Conservation (phyloP, 2,329 filamentous ascomycete genomes). For the Cladosporium sp. region DNA sequence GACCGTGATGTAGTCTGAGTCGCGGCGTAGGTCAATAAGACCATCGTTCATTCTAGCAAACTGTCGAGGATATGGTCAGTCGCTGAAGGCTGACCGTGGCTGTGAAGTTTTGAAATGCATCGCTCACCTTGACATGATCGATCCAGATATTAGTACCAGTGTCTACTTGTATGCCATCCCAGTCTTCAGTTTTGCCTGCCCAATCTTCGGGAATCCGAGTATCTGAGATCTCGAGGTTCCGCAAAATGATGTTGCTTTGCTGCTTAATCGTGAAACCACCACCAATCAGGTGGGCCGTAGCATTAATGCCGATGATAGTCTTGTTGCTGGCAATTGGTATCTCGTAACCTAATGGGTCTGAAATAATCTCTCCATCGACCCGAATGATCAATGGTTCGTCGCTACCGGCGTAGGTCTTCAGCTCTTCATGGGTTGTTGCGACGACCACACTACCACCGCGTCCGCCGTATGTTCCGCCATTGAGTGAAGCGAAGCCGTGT, state of each 20-base stretch:
- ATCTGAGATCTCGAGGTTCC: constrained; percentile 21
- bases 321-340: constrained; percentile 21
- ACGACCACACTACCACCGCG: constrained; percentile 21
- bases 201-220: constrained; percentile 12
- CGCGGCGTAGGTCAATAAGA: constrained; percentile 23
- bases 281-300: constrained; percentile 18
- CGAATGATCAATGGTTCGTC: constrained; percentile 21
- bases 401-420: constrained; percentile 20
- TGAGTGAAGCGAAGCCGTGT: constrained; percentile 22
- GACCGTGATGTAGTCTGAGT: constrained; percentile 23
- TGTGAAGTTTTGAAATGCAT: too few relatives aligned
- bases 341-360: constrained; percentile 20
- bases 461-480: constrained; percentile 22
- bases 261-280: constrained; percentile 21
- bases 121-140: too few relatives aligned
- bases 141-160: too few relatives aligned
- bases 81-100: too few relatives aligned
- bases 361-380: constrained; percentile 17
- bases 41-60: constrained; percentile 20
- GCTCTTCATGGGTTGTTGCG: constrained; percentile 20
- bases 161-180: too few relatives aligned
- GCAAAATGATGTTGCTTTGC: constrained; percentile 22
- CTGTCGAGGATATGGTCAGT: too few relatives aligned
- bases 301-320: constrained; percentile 24
- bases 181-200: constrained; percentile 23